These are phyloP conservation scores for Cystobasidiaceae sp. DNA, from an alignment of 1,284 basidiomycete species.

Conservation along the genomic window DNA sequence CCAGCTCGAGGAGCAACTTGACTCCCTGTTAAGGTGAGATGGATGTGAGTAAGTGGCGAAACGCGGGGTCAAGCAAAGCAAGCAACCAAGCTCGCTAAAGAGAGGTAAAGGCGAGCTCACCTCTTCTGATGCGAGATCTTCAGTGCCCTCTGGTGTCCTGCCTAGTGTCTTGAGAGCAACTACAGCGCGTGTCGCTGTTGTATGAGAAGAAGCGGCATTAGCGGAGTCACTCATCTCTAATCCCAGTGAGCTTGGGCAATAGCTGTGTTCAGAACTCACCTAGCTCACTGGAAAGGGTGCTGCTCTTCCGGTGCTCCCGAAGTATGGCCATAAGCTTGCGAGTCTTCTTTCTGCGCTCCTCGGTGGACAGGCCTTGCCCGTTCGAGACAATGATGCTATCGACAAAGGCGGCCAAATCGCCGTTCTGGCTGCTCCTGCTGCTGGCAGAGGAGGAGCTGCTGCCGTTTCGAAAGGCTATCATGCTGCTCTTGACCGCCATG, in stretches of 20 bases:
- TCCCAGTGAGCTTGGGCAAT: no score
- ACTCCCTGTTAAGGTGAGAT: conserved; percentile 17
- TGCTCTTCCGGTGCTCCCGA: background rate
- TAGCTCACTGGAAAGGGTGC: background rate
- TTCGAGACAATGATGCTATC: background rate
- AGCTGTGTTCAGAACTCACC: no score
- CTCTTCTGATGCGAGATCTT: conserved; percentile 30
- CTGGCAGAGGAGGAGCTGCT: no score
- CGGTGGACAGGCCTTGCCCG: background rate
- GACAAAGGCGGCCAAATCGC: background rate
- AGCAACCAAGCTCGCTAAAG: background rate
- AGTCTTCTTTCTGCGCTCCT: conserved; percentile 5
- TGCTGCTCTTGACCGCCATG: no score
- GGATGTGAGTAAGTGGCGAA: background rate
- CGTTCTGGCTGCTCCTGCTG: no score
- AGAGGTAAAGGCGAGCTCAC: background rate
- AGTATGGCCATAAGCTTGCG: background rate
- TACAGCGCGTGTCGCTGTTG: conserved; percentile 1
- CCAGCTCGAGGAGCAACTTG: conserved; percentile 3
- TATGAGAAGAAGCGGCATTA: no score
- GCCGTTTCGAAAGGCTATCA: no score
- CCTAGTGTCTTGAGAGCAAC: conserved; percentile 25
- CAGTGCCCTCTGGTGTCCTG: conserved; percentile 19
- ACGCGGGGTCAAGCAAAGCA: background rate
- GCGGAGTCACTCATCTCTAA: no score